Percentiles rank a stretch among this genome's conserved stretches.
Evolutionary conservation across 257 asterid genomes (phyloP).

Genomic region (Jasminum sambac): DNA sequence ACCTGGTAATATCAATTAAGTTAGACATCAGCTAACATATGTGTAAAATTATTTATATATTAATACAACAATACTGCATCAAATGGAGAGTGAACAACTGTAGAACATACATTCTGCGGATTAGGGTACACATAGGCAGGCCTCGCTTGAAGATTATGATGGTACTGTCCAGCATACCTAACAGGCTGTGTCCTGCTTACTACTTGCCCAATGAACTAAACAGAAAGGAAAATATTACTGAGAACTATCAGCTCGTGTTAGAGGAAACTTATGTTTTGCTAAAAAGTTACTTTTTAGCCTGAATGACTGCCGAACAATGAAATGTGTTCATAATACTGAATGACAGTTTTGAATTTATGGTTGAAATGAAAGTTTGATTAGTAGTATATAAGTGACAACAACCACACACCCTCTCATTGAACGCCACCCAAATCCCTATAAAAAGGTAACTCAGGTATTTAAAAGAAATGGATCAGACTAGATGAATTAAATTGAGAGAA

Average conservation of each 20-base stretch:
- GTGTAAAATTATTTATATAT: conserved; percentile 13
- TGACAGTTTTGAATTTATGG: too few relatives aligned
- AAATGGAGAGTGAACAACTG: conserved; percentile 9
- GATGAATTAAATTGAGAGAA: not conserved
- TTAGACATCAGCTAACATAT: conserved; percentile 18
- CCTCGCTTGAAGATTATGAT: conserved; percentile 53
- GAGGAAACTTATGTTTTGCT: too few relatives aligned
- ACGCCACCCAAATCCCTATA: conserved; percentile 20
- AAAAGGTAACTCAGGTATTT: not conserved
- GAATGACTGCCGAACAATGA: too few relatives aligned
- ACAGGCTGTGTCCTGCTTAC: conserved; percentile 57
- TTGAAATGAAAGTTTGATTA: too few relatives aligned
- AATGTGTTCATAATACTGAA: too few relatives aligned
- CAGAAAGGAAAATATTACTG: conserved; percentile 12
- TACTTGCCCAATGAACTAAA: conserved; percentile 59
- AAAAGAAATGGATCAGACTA: conserved; percentile 1
- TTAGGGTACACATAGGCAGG: conserved; percentile 54
- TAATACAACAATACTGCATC: not conserved
- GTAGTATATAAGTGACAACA: not conserved
- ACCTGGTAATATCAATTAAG: conserved; percentile 47
- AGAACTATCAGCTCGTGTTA: not conserved
- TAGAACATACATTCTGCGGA: conserved; percentile 58
- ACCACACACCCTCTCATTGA: not conserved
- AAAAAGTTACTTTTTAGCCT: too few relatives aligned
- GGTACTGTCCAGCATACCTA: conserved; percentile 61